These are phyloP conservation scores for Afroboletus lepidellus DNA, from an alignment of 1,284 basidiomycete genomes.

Conservation along the genomic window DNA sequence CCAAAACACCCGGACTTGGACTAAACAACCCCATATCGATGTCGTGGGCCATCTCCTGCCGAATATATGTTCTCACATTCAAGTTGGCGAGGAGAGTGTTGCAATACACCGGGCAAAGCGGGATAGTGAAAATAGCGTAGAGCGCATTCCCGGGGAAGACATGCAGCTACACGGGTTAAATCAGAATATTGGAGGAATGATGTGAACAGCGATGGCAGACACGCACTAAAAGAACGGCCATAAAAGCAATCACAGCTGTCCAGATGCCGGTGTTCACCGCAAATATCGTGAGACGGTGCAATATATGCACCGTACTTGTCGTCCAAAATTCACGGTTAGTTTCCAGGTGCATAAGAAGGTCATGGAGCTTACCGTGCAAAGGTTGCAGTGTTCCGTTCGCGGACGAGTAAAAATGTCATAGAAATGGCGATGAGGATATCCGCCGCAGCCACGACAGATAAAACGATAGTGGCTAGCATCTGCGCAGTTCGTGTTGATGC, in stretches of 20 bases:
- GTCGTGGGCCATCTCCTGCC: not conserved
- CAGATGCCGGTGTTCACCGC: slow-evolving; percentile 15
- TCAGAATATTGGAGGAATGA: not conserved
- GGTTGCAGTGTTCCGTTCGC: not conserved
- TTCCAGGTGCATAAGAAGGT: too few relatives aligned
- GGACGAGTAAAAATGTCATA: not conserved
- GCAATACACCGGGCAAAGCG: not conserved
- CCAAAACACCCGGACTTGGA: too few relatives aligned
- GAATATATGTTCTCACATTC: not conserved
- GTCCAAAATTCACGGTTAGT: not conserved
- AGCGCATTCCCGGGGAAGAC: not conserved
- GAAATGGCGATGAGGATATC: not conserved
- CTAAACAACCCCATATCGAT: not conserved
- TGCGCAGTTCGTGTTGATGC: not conserved
- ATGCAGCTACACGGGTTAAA: not conserved
- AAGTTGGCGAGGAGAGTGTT: not conserved
- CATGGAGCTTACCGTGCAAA: not conserved
- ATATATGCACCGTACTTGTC: slow-evolving; percentile 1
- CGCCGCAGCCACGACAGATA: not conserved
- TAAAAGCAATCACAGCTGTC: slow-evolving; percentile 10
- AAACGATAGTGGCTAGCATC: not conserved
- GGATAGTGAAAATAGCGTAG: not conserved
- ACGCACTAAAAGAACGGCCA: slow-evolving; percentile 12
- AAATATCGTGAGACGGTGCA: slow-evolving; percentile 13
- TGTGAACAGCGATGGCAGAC: not conserved